These are phyloP conservation scores for Polytolypa hystricis DNA, from an alignment of 2,329 filamentous ascomycete genomes.

Conservation along the genomic window DNA sequence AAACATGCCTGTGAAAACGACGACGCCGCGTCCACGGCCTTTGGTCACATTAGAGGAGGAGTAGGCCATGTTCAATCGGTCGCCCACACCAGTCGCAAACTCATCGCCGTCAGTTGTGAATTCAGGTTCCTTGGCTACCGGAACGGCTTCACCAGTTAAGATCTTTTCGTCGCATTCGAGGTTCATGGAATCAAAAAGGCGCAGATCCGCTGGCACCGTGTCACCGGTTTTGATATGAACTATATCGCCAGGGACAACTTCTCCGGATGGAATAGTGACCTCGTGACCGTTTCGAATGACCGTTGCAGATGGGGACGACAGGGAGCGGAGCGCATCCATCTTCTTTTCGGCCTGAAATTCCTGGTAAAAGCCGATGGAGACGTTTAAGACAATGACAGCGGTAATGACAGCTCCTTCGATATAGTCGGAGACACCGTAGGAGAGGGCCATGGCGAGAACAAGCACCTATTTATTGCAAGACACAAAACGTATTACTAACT, in stretches of 20 bases:
- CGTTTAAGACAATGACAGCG: conserved; percentile 48
- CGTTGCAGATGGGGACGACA: conserved; percentile 46
- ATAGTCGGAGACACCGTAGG: conserved; percentile 45
- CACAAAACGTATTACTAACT: no score
- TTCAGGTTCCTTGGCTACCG: conserved; percentile 43
- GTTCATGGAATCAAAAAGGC: conserved; percentile 52
- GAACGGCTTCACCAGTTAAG: conserved; percentile 50
- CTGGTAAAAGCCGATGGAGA: conserved; percentile 48
- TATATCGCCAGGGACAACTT: conserved; percentile 51
- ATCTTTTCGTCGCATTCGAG: conserved; percentile 60
- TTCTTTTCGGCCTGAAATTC: conserved; percentile 51
- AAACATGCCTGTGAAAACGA: conserved; percentile 49
- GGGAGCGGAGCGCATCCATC: conserved; percentile 44
- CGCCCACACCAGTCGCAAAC: conserved; percentile 39
- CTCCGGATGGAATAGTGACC: conserved; percentile 41
- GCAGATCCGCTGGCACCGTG: conserved; percentile 48
- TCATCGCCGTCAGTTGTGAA: conserved; percentile 18
- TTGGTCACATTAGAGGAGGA: conserved; percentile 51
- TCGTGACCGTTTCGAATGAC: conserved; percentile 47
- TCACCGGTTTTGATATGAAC: conserved; percentile 43
- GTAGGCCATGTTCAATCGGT: conserved; percentile 50
- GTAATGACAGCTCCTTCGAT: conserved; percentile 50
- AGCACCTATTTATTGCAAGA: conserved; percentile 56
- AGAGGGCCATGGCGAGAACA: conserved; percentile 59
- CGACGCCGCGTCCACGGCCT: conserved; percentile 47